phyloP scores from a whole-genome alignment of 129 eudicot genomes.

The Logfia minima region DNA sequence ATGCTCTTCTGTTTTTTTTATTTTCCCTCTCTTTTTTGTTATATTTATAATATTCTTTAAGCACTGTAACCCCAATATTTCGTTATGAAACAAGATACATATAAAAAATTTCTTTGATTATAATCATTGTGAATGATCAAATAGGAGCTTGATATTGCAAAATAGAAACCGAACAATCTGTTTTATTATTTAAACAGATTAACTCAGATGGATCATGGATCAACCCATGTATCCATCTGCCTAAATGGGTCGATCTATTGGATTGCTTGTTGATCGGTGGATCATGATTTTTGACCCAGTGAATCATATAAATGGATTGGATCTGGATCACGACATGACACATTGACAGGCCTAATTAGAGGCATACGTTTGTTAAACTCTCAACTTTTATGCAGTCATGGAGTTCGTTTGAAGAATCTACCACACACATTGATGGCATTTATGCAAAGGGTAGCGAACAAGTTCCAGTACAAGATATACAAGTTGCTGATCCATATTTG shows the following conservation, averaged over 20 bases:
- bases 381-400: constrained; percentile 49
- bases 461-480: constrained; percentile 33
- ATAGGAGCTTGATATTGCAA: too few relatives aligned
- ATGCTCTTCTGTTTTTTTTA: too few relatives aligned
- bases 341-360: not conserved
- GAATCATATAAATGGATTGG: not conserved
- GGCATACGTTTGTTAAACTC: constrained; percentile 12
- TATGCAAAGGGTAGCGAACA: constrained; percentile 32
- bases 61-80: too few relatives aligned
- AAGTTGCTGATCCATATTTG: constrained; percentile 35
- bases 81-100: too few relatives aligned
- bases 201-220: not conserved
- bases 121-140: too few relatives aligned
- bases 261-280: not conserved
- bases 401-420: constrained; percentile 60
- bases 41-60: too few relatives aligned
- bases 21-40: too few relatives aligned
- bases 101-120: too few relatives aligned
- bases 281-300: not conserved
- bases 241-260: not conserved
- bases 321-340: not conserved
- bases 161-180: too few relatives aligned
- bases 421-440: constrained; percentile 26
- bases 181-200: too few relatives aligned
- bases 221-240: not conserved